These are phyloP conservation scores for Sclerotinia sclerotiorum DNA, from an alignment of 2,329 filamentous ascomycete species.

Conservation along the genomic window DNA sequence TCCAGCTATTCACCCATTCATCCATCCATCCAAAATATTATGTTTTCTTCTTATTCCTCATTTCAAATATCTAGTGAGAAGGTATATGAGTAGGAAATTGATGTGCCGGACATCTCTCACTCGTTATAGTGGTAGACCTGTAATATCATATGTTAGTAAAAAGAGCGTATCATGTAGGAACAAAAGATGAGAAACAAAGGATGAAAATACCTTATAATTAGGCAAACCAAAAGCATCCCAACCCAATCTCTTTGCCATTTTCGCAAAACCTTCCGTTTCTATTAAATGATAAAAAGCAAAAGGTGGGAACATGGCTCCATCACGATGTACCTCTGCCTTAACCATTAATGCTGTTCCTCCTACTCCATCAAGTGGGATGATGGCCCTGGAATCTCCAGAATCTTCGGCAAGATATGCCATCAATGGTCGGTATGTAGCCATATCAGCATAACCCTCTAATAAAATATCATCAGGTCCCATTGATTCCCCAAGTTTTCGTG, in stretches of 20 bases:
- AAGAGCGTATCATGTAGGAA: not conserved
- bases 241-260: constrained; percentile 88
- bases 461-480: constrained; percentile 93
- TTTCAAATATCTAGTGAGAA: constrained; percentile 23
- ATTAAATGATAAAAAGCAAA: constrained; percentile 97
- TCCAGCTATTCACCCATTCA: not conserved
- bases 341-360: constrained; percentile 90
- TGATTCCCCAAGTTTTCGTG: constrained; percentile 69
- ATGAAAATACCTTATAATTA: constrained; percentile 77
- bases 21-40: constrained; percentile 19
- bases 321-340: constrained; percentile 93
- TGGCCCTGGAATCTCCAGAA: constrained; percentile 56
- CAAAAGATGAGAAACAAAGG: not conserved
- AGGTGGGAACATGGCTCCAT: constrained; percentile 97
- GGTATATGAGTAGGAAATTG: constrained; percentile 16
- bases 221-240: constrained; percentile 87
- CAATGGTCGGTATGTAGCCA: constrained; percentile 85
- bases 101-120: constrained; percentile 46
- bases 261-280: constrained; percentile 96
- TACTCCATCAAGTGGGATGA: constrained; percentile 84
- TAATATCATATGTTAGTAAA: not conserved
- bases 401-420: constrained; percentile 79
- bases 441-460: constrained; percentile 87
- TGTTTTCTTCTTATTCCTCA: constrained; percentile 1
- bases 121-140: constrained; percentile 91